Conservation (phyloP, 108 stramenopile species). For the Licmophora abbreviata region DNA sequence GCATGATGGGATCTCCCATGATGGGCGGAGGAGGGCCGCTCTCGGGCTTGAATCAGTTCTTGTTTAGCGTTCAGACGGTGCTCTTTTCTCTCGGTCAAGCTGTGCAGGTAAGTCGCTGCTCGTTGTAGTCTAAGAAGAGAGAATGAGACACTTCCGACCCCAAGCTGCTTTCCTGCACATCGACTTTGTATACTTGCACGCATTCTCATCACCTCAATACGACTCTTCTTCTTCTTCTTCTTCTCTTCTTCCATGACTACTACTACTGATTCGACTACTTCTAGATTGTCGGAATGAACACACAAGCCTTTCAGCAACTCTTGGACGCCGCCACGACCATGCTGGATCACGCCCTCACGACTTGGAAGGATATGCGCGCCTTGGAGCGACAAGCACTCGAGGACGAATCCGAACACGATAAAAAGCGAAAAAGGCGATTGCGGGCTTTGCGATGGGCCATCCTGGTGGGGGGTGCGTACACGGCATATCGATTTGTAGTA, state of each 20-base stretch:
- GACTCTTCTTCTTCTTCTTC: background rate
- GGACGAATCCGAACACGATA: slow-evolving; percentile 27
- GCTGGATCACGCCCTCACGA: slow-evolving; percentile 61
- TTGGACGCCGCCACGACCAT: slow-evolving; percentile 54
- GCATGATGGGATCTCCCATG: slow-evolving; percentile 28
- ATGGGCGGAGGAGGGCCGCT: slow-evolving; percentile 35
- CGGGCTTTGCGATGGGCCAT: slow-evolving; percentile 65
- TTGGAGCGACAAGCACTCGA: slow-evolving; percentile 19
- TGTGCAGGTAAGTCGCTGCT: slow-evolving; percentile 19
- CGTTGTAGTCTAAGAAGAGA: background rate
- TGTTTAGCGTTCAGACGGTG: slow-evolving; percentile 70
- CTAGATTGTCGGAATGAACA: slow-evolving; percentile 81
- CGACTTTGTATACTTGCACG: background rate
- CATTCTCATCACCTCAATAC: background rate
- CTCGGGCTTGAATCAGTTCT: slow-evolving; percentile 51
- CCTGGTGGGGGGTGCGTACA: slow-evolving; percentile 44
- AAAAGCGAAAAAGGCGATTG: slow-evolving; percentile 39
- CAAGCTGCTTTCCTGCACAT: too few relatives aligned
- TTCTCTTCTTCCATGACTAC: background rate
- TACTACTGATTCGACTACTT: background rate
- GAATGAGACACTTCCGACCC: too few relatives aligned
- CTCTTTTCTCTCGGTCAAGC: slow-evolving; percentile 77
- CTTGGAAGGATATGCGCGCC: slow-evolving; percentile 51
- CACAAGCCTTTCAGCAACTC: slow-evolving; percentile 63
- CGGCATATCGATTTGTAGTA: slow-evolving; percentile 43